Evolutionary conservation across 2,329 filamentous ascomycete species (phyloP), one percentile per base, ranked within the genome.

Genomic region (Madurella mycetomatis): DNA sequence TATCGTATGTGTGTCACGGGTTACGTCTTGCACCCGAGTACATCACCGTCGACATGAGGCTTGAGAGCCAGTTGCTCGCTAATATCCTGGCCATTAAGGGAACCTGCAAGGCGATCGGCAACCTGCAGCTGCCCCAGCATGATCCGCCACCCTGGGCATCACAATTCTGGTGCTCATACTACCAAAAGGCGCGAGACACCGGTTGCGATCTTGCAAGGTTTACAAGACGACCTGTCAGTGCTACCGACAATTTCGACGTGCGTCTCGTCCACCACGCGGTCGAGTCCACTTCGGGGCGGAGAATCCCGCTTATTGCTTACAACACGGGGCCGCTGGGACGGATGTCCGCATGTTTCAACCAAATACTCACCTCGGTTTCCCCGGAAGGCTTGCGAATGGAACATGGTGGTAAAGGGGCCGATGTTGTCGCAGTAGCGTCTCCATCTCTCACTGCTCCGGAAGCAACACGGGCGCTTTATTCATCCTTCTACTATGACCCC

Each of bases 271-370:
- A 78, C 54, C 73, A 76, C 37, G 72, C 74, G 15, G 72, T 83
- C 4, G 70, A 72, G 45, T 68, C 69, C 12, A 65, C 77, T 2
- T 67, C 72, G 0, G 71, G 72, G 0, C 69, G 71, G 0, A 70
- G 70, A 5, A 68, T 83, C 13, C 81, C 84, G 0, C 55, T 87
- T 1, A 81, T 86, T 18, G 77, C 80, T 9, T 87, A 85, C 69
- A 88, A 87, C 60, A 83, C 82, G 0, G 86, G 85, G 0, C 67
- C 73, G 7, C 69, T 81, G 4, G 87, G 87, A 0, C 77, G 84
- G 41, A 76, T 79, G 46, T 90, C 87, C 0, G 79, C 81, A 25
- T 85, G 80, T 57, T 84, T 87, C 67, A 90, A 89, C 60, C 77
- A 76, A 19, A 76, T 84, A 1, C 69, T 90, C 11, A 85, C 84